These are phyloP conservation scores for Clavariopsis aquatica DNA, from an alignment of 495 filamentous ascomycete genomes.

Conservation along the genomic window DNA sequence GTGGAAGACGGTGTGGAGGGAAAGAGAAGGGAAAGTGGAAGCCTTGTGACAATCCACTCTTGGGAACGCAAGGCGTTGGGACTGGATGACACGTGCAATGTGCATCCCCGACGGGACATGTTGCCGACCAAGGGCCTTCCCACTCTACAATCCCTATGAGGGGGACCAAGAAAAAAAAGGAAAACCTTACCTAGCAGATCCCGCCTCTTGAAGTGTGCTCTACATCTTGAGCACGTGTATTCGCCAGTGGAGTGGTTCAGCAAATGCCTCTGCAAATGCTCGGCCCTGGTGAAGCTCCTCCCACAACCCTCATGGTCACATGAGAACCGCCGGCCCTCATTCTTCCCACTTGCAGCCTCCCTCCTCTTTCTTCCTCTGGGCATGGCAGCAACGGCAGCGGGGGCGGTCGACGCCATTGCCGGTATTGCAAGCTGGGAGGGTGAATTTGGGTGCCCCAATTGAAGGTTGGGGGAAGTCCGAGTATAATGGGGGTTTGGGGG, in stretches of 20 bases:
- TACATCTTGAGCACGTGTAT: slow-evolving; percentile 25
- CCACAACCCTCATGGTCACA: slow-evolving; percentile 24
- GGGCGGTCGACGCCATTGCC: neutral
- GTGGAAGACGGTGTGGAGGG: neutral
- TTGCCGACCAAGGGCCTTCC: neutral
- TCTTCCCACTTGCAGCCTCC: slow-evolving; percentile 10
- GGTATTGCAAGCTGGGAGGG: neutral
- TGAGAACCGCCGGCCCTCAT: slow-evolving; percentile 4
- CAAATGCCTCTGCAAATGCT: slow-evolving; percentile 30
- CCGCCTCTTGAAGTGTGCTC: slow-evolving; percentile 30
- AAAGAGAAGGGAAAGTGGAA: slow-evolving; percentile 6
- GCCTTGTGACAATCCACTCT: slow-evolving; percentile 10
- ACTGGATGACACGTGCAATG: slow-evolving; percentile 5
- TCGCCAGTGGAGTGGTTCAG: slow-evolving; percentile 28
- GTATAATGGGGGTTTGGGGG: slow-evolving; percentile 28
- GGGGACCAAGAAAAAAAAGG: neutral
- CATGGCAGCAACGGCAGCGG: neutral
- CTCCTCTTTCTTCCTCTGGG: slow-evolving; percentile 21
- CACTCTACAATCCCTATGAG: neutral
- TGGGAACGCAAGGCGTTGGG: neutral
- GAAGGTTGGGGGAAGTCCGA: slow-evolving; percentile 29
- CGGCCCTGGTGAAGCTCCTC: slow-evolving; percentile 26
- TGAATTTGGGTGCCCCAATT: slow-evolving; percentile 1
- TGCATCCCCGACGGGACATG: neutral
- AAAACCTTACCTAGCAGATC: slow-evolving; percentile 26